Evolutionary conservation across 1,284 basidiomycete genomes (phyloP), one percentile per base, ranked within the genome.

Genomic region (Puccinia novopanici): DNA sequence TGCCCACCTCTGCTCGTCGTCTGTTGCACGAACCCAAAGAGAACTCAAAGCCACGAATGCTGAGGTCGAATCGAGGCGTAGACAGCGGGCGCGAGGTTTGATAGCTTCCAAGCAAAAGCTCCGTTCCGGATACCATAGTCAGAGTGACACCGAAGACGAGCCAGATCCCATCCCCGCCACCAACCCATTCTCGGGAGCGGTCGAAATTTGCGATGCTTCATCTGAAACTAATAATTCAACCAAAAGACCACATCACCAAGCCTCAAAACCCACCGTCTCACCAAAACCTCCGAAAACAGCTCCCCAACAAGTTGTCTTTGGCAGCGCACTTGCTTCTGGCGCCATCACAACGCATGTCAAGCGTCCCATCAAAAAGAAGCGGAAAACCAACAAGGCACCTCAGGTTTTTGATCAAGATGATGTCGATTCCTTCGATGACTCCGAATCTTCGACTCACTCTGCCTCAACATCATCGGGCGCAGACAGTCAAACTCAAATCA

Each of bases 51-150:
- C 45, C 40, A 55, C 52, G 9, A 57, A 42, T 17, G 68, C 68
- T 45, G 57, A 72, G 15, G 70, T 79, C 15, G 78, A 80, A 59
- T 54, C 30, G 15, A 61, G 71, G 15, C 70, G 61, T 27, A 80
- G 68, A 61, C 40, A 72, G 71, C 52, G 71, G 50, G 71, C 71
- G 4, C 42, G 42, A 63, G 40, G 37, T 6, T 52, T 80, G 17
- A 73, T 80, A 6, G 10, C 30, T n/a, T 72, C 68, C 9, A 80
- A 67, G 24, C 52, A 67, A 55, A 63, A 70, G 50, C 68, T 72
- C 52, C 68, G 71, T 19, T 55, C 57, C 42, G 59, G 59, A 24
- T 80, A 73, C 37, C 78, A 80, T 50, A 80, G 78, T 74, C 52
- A 73, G 34, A 70, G 50, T 73, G 71, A 74, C 37, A 27, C 34